Conservation (phyloP, 805 yeast genomes). For the Metschnikowia henanensis region DNA sequence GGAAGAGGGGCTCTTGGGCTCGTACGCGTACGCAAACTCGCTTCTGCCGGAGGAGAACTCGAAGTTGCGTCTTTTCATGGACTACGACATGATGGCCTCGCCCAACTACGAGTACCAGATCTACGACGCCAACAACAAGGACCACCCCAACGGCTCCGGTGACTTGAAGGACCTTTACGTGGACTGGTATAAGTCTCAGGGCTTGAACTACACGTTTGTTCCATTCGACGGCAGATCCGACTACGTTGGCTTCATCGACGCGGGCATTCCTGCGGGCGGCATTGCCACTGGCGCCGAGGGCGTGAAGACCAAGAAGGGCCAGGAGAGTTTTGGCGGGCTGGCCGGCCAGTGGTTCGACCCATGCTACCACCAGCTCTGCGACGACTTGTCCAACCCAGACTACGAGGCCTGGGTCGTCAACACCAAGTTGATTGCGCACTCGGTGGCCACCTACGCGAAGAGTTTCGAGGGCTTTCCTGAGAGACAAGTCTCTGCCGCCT, state of each 20-base stretch:
- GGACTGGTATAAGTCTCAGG: constrained; percentile 66
- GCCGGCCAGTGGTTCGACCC: constrained; percentile 79
- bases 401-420: constrained; percentile 85
- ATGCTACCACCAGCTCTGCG: constrained; percentile 89
- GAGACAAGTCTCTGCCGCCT: constrained; percentile 36
- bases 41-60: constrained; percentile 70
- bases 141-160: constrained; percentile 88
- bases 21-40: constrained; percentile 70
- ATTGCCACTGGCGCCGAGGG: constrained; percentile 95
- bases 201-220: constrained; percentile 75
- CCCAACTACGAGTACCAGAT: constrained; percentile 91
- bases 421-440: constrained; percentile 87
- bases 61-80: constrained; percentile 88
- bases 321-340: constrained; percentile 57
- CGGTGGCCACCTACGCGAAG: constrained; percentile 83
- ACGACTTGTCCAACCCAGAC: constrained; percentile 71
- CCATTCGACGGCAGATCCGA: constrained; percentile 97
- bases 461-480: constrained; percentile 78
- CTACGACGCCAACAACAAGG: constrained; percentile 75
- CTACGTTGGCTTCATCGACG: constrained; percentile 88
- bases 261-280: constrained; percentile 94
- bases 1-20: constrained; percentile 93
- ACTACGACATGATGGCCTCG: constrained; percentile 93
- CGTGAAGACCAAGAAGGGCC: constrained; percentile 60
- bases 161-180: constrained; percentile 71